Evolutionary conservation across 1,284 basidiomycete genomes (phyloP).

Genomic region (Trichosporon inkin): DNA sequence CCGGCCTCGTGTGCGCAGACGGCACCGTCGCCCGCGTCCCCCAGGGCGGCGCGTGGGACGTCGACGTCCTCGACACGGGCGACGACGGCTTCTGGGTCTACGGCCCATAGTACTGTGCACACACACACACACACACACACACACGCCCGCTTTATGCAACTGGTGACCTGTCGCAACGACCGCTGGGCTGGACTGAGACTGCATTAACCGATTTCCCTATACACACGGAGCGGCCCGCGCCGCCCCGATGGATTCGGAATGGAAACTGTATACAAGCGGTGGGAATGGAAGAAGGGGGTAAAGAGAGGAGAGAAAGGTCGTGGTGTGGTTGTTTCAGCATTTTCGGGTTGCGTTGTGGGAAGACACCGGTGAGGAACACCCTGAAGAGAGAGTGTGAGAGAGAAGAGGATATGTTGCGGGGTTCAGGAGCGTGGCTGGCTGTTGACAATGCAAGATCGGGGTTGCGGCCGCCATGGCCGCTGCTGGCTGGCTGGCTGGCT

Average conservation of each 20-base stretch:
- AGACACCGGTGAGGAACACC: background rate
- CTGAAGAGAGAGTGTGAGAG: background rate
- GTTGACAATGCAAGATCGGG: too few relatives aligned
- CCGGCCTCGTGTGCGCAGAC: conserved; percentile 64
- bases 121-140: too few relatives aligned
- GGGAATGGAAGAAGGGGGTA: background rate
- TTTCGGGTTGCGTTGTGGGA: background rate
- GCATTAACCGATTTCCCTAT: conserved; percentile 8
- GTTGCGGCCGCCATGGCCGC: too few relatives aligned
- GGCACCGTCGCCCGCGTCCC: conserved; percentile 63
- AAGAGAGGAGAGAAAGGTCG: background rate
- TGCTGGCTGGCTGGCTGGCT: too few relatives aligned
- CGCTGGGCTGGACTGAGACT: background rate
- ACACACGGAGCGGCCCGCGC: conserved; percentile 1
- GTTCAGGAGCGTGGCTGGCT: too few relatives aligned
- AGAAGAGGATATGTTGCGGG: background rate
- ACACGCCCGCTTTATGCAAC: background rate
- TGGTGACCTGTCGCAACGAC: too few relatives aligned
- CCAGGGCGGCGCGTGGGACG: conserved; percentile 53
- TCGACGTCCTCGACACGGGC: conserved; percentile 17
- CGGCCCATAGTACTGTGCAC: background rate
- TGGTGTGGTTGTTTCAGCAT: background rate
- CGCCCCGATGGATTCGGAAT: background rate
- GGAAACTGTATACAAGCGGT: conserved; percentile 5
- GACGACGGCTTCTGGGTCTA: conserved; percentile 30